Conservation (phyloP, 2,329 filamentous ascomycete species). For the Parascedosporium putredinis region DNA sequence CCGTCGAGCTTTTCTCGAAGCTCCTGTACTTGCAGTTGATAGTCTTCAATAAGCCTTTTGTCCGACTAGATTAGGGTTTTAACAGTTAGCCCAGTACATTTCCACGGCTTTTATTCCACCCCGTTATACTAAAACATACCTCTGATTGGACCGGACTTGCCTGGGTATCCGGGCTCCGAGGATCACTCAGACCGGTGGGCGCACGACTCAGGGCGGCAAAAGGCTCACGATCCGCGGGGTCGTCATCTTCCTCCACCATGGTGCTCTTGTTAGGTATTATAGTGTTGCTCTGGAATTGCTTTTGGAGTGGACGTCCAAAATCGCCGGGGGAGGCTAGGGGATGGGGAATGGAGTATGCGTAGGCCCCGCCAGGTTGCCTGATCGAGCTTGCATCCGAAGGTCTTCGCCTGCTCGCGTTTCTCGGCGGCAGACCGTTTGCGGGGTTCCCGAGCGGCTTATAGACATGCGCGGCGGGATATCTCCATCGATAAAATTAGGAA, state of each 20-base stretch:
- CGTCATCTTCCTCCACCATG: conserved; percentile 92
- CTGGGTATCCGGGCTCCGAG: conserved; percentile 20
- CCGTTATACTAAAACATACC: conserved; percentile 22
- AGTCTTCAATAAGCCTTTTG: conserved; percentile 66
- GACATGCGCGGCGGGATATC: conserved; percentile 60
- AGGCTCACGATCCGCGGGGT: conserved; percentile 48
- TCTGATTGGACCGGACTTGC: conserved; percentile 26
- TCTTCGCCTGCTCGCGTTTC: conserved; percentile 42
- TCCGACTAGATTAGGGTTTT: conserved; percentile 26
- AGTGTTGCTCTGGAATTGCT: conserved; percentile 88
- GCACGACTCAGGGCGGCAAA: conserved; percentile 33
- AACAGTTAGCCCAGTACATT: neutral
- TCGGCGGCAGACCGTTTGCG: conserved; percentile 43
- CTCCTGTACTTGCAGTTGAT: conserved; percentile 65
- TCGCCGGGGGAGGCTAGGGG: conserved; percentile 51
- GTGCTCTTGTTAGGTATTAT: conserved; percentile 97
- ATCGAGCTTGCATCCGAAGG: conserved; percentile 55
- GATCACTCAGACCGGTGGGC: conserved; percentile 14
- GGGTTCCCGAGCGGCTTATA: conserved; percentile 55
- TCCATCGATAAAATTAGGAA: conserved; percentile 64
- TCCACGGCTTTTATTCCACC: no score
- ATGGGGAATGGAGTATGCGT: conserved; percentile 46
- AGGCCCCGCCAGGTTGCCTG: conserved; percentile 25
- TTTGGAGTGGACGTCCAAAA: conserved; percentile 68
- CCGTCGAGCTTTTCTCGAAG: conserved; percentile 63